A percentile compares a stretch with the other conserved stretches of the same genome.
Evolutionary conservation across 179 eudicot species (phyloP).

Genomic region (Amaranthus tricolor): DNA sequence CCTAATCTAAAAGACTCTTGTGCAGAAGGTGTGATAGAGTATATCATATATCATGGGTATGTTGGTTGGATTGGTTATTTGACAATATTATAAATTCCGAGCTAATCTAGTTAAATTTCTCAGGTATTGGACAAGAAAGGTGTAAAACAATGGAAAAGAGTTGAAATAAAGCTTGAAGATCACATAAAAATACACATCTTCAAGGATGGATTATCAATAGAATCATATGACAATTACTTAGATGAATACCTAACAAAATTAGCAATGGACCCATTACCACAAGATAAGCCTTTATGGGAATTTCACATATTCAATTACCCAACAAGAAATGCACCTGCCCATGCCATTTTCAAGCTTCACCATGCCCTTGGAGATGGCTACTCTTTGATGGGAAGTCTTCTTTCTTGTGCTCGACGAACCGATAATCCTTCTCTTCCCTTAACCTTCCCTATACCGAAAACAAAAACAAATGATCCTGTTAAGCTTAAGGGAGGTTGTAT

Average conservation of each 20-base stretch:
- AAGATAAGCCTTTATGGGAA: constrained; percentile 73
- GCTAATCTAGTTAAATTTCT: background rate
- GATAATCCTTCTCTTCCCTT: constrained; percentile 57
- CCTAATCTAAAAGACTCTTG: no score
- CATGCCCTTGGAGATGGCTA: constrained; percentile 83
- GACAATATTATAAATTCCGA: background rate
- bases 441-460: constrained; percentile 44
- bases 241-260: constrained; percentile 53
- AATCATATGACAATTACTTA: constrained; percentile 42
- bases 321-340: constrained; percentile 54
- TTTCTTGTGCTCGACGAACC: constrained; percentile 57
- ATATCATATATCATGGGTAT: no score
- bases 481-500: background rate
- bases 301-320: constrained; percentile 55
- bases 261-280: constrained; percentile 46
- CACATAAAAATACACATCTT: constrained; percentile 46
- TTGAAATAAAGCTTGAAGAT: constrained; percentile 52
- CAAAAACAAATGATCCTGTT: background rate
- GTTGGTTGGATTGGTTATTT: no score
- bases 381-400: constrained; percentile 78
- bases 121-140: constrained; percentile 53
- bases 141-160: constrained; percentile 61
- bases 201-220: constrained; percentile 31
- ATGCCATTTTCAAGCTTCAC: constrained; percentile 59
- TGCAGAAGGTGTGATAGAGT: no score